Base-by-base conservation (phyloP, 1,139 yeast genomes). In the Hansenula anomala region DNA sequence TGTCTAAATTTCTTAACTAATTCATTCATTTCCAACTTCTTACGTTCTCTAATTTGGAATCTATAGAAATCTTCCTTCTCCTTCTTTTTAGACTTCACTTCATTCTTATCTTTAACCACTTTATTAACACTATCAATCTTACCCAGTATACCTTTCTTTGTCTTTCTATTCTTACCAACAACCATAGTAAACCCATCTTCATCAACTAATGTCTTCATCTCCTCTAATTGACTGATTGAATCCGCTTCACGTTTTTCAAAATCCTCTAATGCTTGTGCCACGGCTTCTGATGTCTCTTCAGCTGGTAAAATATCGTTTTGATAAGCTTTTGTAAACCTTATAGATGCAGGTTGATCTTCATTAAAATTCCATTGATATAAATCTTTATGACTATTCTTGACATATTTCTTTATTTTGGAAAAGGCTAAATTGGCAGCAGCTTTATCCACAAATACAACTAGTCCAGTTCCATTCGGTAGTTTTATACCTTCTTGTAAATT, bases 121-220 rank as follows among this genome's bases (percentile, higher is more conserved):
- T 33, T 74, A 69, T 26, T 67, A 55, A 26, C 75, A 68, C 38
- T 67, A 58, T 45, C 46, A 24, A 48, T 48, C 42, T 56, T 71
- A 28, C 85, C 86, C 59, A 79, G 49, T 8, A 80, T 75, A 38
- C 81, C 84, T 32, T 78, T 76, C 56, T 78, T 80, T 2, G 94
- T 81, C 68, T 86, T 88, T 47, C 95, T 75, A 58, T 86, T 90
- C 36, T 84, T 72, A 8, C 95, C 90, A 24, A 88, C 95, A 37
- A 90, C 97, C 55, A 86, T 64, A 0, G 95, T 88, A 63, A 90
- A 90, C 2, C 97, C 97, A 58, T 90, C 97, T 48, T 85, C 96
- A 59, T 90, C 97, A 10, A 86, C 92, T 26, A 80, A 59, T 36
- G 74, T 72, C 27, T 76, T 67, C 65, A 73, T 71, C 34, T 64